Percentiles rank a stretch among this genome's conserved stretches.
Evolutionary conservation across 352 stramenopile genomes (phyloP).

Genomic region (Pythium dissimile): DNA sequence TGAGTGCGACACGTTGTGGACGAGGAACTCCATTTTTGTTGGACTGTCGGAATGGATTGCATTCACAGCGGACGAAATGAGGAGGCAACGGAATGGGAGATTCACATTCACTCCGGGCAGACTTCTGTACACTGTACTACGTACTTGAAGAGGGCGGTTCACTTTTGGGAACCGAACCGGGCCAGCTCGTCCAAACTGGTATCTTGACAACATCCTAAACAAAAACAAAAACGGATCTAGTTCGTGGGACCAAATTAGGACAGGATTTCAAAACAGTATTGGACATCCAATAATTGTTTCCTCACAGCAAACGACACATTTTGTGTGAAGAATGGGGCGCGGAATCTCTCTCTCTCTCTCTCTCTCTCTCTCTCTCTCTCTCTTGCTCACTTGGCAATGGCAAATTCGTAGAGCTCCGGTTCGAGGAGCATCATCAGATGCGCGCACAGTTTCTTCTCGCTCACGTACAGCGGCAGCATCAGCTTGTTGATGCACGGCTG

Average conservation of each 20-base stretch:
- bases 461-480: slow-evolving; percentile 11
- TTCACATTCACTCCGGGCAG: slow-evolving; percentile 3
- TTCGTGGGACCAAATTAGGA: too few species aligned
- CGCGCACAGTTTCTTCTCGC: slow-evolving; percentile 4
- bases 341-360: too few species aligned
- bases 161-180: background rate
- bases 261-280: too few species aligned
- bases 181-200: too few species aligned
- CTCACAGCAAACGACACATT: too few species aligned
- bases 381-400: slow-evolving; percentile 2
- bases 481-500: slow-evolving; percentile 11
- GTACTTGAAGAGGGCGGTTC: background rate
- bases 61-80: background rate
- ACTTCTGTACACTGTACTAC: background rate
- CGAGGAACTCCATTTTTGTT: slow-evolving; percentile 88
- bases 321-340: too few species aligned
- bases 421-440: background rate
- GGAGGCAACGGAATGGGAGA: background rate
- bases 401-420: slow-evolving; percentile 8
- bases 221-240: too few species aligned
- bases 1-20: slow-evolving; percentile 97
- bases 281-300: too few species aligned
- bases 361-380: too few species aligned
- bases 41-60: slow-evolving; percentile 6
- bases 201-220: too few species aligned